A percentile compares a stretch with the other conserved stretches of the same genome.
phyloP scores from a whole-genome alignment of 2,329 filamentous ascomycete genomes.

The Leptographium galeiforme region DNA sequence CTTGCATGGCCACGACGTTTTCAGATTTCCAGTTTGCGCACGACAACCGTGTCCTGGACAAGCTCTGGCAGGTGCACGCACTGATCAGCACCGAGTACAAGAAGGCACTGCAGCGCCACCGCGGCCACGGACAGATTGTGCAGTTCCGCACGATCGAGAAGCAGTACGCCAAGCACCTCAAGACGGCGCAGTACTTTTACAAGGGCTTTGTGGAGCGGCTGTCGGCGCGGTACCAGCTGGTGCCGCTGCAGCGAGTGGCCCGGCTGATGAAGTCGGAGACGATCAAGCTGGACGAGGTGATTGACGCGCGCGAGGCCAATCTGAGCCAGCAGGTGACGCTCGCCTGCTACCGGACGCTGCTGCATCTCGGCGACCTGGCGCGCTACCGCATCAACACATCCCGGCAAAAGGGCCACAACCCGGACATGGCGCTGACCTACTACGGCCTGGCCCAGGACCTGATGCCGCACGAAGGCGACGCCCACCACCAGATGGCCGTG shows the following conservation, averaged over 20 bases:
- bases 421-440: conserved; percentile 68
- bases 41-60: conserved; percentile 50
- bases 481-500: conserved; percentile 84
- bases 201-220: conserved; percentile 70
- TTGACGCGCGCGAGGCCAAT: conserved; percentile 30
- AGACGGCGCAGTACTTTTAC: conserved; percentile 80
- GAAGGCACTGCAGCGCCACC: conserved; percentile 47
- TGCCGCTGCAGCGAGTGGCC: conserved; percentile 27
- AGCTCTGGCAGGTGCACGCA: conserved; percentile 68
- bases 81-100: conserved; percentile 69
- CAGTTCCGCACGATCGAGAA: conserved; percentile 67
- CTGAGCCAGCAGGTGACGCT: conserved; percentile 48
- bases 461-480: conserved; percentile 63
- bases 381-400: conserved; percentile 65
- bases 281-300: conserved; percentile 14
- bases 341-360: conserved; percentile 71
- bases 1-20: conserved; percentile 61
- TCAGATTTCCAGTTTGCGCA: conserved; percentile 55
- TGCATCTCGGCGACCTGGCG: conserved; percentile 80
- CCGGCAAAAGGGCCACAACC: conserved; percentile 59
- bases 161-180: conserved; percentile 72
- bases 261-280: conserved; percentile 25
- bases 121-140: conserved; percentile 38
- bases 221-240: conserved; percentile 40
- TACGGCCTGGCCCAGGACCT: conserved; percentile 73